phyloP scores from a whole-genome alignment of 176 grass and related monocot genomes.

The Musa beccarii region DNA sequence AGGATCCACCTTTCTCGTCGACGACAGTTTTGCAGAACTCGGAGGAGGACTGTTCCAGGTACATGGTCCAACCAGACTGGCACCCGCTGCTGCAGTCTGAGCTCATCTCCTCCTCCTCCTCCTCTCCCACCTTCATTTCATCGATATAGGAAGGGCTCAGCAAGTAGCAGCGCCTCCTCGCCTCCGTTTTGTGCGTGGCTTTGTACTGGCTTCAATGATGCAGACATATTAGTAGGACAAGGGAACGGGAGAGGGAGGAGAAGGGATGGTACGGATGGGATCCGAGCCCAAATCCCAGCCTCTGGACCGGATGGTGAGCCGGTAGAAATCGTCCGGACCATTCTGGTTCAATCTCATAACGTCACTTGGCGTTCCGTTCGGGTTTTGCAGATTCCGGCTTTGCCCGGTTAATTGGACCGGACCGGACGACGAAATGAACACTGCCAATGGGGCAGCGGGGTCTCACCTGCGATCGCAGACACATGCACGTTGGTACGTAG shows the following conservation, averaged over 20 bases:
- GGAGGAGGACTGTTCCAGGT: conserved; percentile 32
- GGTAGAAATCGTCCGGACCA: too few relatives aligned
- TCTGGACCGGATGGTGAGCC: too few relatives aligned
- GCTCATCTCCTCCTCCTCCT: conserved; percentile 23
- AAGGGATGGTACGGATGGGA: background rate
- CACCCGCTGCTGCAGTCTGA: conserved; percentile 90
- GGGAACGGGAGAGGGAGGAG: background rate
- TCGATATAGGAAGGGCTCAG: background rate
- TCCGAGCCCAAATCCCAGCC: conserved; percentile 1
- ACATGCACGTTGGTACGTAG: background rate
- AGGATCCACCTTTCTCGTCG: too few relatives aligned
- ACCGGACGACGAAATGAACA: conserved; percentile 6
- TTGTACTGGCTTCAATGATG: background rate
- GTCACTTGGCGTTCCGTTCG: too few relatives aligned
- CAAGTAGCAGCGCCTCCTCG: background rate
- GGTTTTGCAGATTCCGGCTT: too few relatives aligned
- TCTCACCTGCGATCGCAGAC: background rate
- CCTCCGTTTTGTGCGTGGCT: background rate
- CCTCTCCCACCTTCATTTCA: conserved; percentile 23
- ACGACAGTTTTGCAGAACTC: too few relatives aligned
- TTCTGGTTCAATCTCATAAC: too few relatives aligned
- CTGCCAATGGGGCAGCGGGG: conserved; percentile 18
- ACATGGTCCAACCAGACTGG: conserved; percentile 95
- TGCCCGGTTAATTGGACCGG: too few relatives aligned
- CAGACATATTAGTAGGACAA: background rate